These are phyloP conservation scores for Sugiyamaella xylanicola DNA, from an alignment of 1,139 yeast species.

Conservation along the genomic window DNA sequence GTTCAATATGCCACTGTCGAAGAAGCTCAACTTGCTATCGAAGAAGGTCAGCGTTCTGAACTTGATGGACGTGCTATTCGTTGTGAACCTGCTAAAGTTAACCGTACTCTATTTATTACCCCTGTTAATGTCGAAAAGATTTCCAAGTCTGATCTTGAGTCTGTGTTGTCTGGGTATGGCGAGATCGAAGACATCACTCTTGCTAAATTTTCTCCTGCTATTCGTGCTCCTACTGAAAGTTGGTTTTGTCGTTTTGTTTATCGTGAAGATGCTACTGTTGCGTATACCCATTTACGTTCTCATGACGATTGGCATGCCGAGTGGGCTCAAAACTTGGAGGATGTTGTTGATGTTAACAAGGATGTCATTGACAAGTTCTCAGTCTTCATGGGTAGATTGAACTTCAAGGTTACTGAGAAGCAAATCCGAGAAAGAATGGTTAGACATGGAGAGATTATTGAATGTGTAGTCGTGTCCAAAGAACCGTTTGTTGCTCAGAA, in stretches of 20 bases:
- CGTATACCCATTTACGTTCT: conserved; percentile 68
- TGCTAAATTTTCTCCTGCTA: conserved; percentile 24
- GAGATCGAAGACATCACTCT: conserved; percentile 66
- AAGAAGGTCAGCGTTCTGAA: conserved; percentile 65
- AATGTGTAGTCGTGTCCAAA: conserved; percentile 32
- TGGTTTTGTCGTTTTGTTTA: conserved; percentile 86
- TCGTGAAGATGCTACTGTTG: conserved; percentile 88
- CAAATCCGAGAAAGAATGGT: conserved; percentile 60
- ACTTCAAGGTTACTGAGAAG: conserved; percentile 55
- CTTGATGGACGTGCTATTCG: conserved; percentile 77
- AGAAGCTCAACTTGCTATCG: conserved; percentile 71
- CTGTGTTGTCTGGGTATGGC: conserved; percentile 58
- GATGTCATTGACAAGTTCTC: conserved; percentile 62
- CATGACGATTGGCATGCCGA: conserved; percentile 59
- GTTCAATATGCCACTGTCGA: conserved; percentile 77
- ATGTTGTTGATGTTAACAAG: conserved; percentile 19
- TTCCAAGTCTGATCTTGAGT: conserved; percentile 43
- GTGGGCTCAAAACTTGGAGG: conserved; percentile 77
- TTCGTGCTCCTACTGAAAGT: conserved; percentile 17
- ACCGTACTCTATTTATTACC: conserved; percentile 66
- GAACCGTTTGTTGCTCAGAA: conserved; percentile 10
- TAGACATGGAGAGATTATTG: conserved; percentile 64
- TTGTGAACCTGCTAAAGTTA: conserved; percentile 89
- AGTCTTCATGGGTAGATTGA: conserved; percentile 75
- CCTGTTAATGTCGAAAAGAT: conserved; percentile 25